These are phyloP conservation scores for Trichophyton verrucosum DNA, from an alignment of 2,329 filamentous ascomycete species.

Conservation along the genomic window DNA sequence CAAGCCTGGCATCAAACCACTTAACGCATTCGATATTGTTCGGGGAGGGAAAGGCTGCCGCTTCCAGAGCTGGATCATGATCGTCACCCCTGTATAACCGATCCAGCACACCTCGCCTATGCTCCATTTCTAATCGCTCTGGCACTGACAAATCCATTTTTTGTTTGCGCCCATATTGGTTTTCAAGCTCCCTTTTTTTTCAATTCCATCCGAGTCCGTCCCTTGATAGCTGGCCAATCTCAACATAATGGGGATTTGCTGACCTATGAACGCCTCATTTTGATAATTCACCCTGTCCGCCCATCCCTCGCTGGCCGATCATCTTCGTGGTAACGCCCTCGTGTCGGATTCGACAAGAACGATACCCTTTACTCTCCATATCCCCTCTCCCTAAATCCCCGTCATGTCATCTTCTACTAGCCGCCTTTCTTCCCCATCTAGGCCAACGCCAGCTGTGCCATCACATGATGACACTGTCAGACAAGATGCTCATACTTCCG, in stretches of 20 bases:
- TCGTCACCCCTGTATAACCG: constrained; percentile 3
- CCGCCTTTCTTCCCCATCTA: constrained; percentile 5
- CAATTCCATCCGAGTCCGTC: background rate
- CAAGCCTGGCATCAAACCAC: background rate
- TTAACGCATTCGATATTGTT: too few species aligned
- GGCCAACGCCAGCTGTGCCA: constrained; percentile 2
- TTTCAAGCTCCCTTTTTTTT: background rate
- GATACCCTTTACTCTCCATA: background rate
- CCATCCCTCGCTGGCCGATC: background rate
- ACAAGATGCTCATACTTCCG: constrained; percentile 1
- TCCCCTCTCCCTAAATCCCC: background rate
- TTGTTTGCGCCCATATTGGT: background rate
- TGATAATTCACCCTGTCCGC: background rate
- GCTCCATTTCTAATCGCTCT: background rate
- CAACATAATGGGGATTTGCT: constrained; percentile 2
- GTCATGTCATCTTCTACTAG: background rate
- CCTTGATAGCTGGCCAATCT: background rate
- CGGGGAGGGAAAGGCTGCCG: background rate
- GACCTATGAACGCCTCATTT: constrained; percentile 4
- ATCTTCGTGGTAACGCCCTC: background rate
- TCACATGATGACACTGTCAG: constrained; percentile 1
- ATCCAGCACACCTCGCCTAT: background rate
- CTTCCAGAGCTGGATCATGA: background rate
- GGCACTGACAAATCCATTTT: background rate
- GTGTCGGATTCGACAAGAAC: background rate